Conservation (phyloP, 1,284 basidiomycete genomes). For the Cystobasidium slooffiae region DNA sequence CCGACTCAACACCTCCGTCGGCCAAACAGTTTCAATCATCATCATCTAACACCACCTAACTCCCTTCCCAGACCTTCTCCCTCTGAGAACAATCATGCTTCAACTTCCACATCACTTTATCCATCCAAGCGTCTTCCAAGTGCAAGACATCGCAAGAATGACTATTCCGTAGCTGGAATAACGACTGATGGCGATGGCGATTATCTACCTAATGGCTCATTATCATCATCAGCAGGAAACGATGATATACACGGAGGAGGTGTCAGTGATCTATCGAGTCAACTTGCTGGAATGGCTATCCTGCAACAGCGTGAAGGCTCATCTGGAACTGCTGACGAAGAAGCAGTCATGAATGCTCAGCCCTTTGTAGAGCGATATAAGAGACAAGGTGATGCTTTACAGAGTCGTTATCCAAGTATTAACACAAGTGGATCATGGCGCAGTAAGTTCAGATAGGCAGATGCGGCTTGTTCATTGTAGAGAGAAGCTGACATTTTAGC, state of each 20-base stretch:
- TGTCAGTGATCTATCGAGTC: slow-evolving; percentile 40
- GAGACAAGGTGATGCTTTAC: slow-evolving; percentile 23
- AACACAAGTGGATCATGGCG: slow-evolving; percentile 10
- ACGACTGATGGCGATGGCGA: not conserved
- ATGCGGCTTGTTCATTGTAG: not conserved
- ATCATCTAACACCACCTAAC: not conserved
- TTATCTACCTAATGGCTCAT: not conserved
- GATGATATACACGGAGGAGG: slow-evolving; percentile 18
- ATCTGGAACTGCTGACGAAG: not conserved
- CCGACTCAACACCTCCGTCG: not conserved
- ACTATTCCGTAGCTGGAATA: slow-evolving; percentile 37
- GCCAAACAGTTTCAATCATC: not conserved
- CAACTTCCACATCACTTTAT: slow-evolving; percentile 8
- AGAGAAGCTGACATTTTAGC: not conserved
- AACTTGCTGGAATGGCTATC: slow-evolving; percentile 43
- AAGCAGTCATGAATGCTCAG: slow-evolving; percentile 16
- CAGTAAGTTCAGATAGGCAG: slow-evolving; percentile 3
- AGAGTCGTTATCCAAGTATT: slow-evolving; percentile 22
- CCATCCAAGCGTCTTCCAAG: slow-evolving; percentile 27
- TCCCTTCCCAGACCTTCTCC: not conserved
- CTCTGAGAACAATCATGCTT: no score
- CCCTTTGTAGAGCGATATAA: slow-evolving; percentile 42
- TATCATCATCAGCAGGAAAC: not conserved
- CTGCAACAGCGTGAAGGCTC: slow-evolving; percentile 35
- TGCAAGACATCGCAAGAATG: slow-evolving; percentile 40